Percentiles rank a stretch among this genome's conserved stretches.
Conservation (phyloP, 371 early-diverging fungal genomes). For the Apophysomyces variabilis region DNA sequence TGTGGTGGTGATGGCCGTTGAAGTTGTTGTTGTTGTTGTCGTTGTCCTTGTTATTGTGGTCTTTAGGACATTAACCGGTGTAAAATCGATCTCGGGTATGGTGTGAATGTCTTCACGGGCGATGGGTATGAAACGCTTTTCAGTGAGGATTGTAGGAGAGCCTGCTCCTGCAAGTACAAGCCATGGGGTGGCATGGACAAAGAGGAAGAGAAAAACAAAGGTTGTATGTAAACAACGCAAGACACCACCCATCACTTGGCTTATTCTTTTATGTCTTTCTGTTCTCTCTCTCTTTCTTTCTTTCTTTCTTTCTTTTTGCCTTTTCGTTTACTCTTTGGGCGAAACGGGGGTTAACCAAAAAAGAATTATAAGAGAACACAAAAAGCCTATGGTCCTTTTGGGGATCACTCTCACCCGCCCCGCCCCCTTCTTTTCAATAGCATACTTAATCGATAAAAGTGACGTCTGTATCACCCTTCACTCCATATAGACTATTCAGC, state of each 20-base stretch:
- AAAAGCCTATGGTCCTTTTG: too few species aligned
- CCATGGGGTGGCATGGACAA: neutral
- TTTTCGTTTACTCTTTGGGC: too few species aligned
- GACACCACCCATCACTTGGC: neutral
- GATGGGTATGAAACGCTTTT: conserved; percentile 8
- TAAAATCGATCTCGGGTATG: neutral
- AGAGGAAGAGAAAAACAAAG: neutral
- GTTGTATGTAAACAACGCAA: conserved; percentile 4
- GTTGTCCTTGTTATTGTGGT: neutral
- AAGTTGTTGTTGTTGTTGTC: neutral
- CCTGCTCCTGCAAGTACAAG: conserved; percentile 1
- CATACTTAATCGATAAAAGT: too few species aligned
- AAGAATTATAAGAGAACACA: too few species aligned
- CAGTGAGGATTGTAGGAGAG: neutral
- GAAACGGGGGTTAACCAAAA: too few species aligned
- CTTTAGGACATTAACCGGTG: neutral
- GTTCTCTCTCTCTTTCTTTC: too few species aligned
- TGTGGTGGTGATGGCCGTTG: neutral
- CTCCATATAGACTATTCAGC: too few species aligned
- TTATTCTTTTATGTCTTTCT: too few species aligned
- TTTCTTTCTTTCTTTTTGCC: too few species aligned
- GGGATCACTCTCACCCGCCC: too few species aligned
- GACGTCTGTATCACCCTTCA: too few species aligned
- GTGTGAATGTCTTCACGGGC: conserved; percentile 7
- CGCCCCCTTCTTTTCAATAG: too few species aligned